Conservation (phyloP, 768 basidiomycete genomes). For the Lactarius trivialis region DNA sequence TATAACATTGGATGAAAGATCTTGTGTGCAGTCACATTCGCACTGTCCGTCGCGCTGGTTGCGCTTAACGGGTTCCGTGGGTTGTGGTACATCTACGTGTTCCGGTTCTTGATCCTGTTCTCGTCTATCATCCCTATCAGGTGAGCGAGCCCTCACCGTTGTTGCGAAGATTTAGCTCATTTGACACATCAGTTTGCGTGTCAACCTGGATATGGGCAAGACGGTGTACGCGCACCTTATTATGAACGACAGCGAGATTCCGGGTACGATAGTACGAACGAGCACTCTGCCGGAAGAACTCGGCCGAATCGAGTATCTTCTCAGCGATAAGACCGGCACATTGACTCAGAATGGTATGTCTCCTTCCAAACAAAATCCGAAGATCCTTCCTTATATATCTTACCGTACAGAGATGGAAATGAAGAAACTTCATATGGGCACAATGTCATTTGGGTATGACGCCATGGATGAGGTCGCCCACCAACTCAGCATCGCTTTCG, state of each 20-base stretch:
- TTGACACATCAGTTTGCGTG: slow-evolving; percentile 66
- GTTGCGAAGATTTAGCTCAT: neutral
- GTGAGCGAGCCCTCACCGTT: slow-evolving; percentile 37
- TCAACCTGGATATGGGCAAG: slow-evolving; percentile 99
- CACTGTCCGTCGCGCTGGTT: slow-evolving; percentile 83
- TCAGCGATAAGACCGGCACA: slow-evolving; percentile 98
- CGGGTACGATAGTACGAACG: slow-evolving; percentile 93
- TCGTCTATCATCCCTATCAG: slow-evolving; percentile 99
- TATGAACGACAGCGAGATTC: slow-evolving; percentile 89
- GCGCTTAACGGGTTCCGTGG: slow-evolving; percentile 96
- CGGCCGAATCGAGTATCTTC: slow-evolving; percentile 88
- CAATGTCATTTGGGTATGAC: slow-evolving; percentile 92
- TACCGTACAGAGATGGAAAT: slow-evolving; percentile 86
- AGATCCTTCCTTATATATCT: neutral
- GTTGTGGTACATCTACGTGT: slow-evolving; percentile 91
- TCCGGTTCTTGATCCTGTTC: slow-evolving; percentile 95
- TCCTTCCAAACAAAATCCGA: neutral
- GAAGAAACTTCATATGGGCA: slow-evolving; percentile 98
- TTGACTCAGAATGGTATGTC: slow-evolving; percentile 88
- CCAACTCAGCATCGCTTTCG: slow-evolving; percentile 84
- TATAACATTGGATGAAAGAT: slow-evolving; percentile 48
- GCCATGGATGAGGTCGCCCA: slow-evolving; percentile 99
- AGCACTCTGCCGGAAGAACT: slow-evolving; percentile 96
- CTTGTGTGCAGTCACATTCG: slow-evolving; percentile 89
- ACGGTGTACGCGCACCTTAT: slow-evolving; percentile 96